Evolutionary conservation across 2,329 filamentous ascomycete genomes (phyloP).

Genomic region (Fusarium ambrosium): DNA sequence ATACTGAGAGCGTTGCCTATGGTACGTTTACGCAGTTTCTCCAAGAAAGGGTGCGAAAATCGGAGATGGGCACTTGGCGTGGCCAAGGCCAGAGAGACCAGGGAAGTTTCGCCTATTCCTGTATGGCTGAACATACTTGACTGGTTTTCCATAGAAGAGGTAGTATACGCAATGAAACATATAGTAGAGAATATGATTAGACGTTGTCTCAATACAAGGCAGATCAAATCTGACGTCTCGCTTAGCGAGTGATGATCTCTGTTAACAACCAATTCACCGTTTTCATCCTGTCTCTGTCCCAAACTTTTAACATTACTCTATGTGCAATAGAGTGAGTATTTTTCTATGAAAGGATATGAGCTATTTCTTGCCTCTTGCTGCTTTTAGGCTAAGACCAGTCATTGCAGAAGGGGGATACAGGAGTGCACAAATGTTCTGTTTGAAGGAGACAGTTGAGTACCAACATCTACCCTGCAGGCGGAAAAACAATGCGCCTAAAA

Average conservation of each 20-base stretch:
- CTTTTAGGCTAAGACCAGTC: too few species aligned
- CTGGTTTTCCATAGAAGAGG: not conserved
- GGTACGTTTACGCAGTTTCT: slow-evolving; percentile 29
- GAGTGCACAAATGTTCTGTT: not conserved
- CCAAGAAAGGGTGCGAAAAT: slow-evolving; percentile 4
- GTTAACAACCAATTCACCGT: too few species aligned
- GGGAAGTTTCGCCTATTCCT: slow-evolving; percentile 19
- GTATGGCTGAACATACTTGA: not conserved
- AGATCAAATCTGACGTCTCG: not conserved
- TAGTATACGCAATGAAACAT: too few species aligned
- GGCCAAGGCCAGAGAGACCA: not conserved
- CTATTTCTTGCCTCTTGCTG: too few species aligned
- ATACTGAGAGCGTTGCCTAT: not conserved
- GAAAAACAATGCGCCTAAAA: not conserved
- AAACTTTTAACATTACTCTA: too few species aligned
- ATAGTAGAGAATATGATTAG: too few species aligned
- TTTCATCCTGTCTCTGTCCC: too few species aligned
- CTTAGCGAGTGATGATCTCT: not conserved
- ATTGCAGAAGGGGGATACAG: not conserved
- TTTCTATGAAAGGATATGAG: too few species aligned
- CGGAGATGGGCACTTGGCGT: not conserved
- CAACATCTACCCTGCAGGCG: not conserved
- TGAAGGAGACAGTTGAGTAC: not conserved
- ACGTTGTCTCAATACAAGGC: not conserved
- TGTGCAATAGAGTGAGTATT: too few species aligned